Conservation (phyloP, 2,329 filamentous ascomycete species). For the Hypomyces rosellus region DNA sequence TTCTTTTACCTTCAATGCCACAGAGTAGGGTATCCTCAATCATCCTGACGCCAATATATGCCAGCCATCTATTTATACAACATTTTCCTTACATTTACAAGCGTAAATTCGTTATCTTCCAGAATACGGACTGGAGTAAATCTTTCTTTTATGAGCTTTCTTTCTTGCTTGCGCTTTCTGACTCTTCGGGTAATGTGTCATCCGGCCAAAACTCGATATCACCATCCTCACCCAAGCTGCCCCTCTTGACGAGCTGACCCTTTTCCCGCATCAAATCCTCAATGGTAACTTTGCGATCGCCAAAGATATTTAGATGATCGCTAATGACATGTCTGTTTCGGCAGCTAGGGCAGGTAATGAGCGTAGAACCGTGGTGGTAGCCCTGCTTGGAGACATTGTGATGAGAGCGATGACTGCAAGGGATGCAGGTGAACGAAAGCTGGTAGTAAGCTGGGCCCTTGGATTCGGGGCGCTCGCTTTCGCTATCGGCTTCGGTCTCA, state of each 20-base stretch:
- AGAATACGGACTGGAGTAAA: too few relatives aligned
- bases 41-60: slow-evolving; percentile 7
- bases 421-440: slow-evolving; percentile 87
- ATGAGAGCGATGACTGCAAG: slow-evolving; percentile 71
- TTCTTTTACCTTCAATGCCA: background rate
- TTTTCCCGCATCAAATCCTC: slow-evolving; percentile 73
- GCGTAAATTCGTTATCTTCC: too few relatives aligned
- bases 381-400: slow-evolving; percentile 90
- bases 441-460: slow-evolving; percentile 65
- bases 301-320: slow-evolving; percentile 79
- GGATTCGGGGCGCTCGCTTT: slow-evolving; percentile 24
- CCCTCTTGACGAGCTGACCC: slow-evolving; percentile 67
- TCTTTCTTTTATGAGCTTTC: background rate
- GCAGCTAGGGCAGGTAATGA: slow-evolving; percentile 84
- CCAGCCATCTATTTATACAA: slow-evolving; percentile 7
- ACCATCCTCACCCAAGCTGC: slow-evolving; percentile 67
- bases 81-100: too few relatives aligned
- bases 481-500: slow-evolving; percentile 17
- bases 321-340: slow-evolving; percentile 84
- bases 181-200: slow-evolving; percentile 30
- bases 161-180: slow-evolving; percentile 13
- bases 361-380: slow-evolving; percentile 82
- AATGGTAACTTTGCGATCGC: slow-evolving; percentile 61
- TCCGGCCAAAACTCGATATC: slow-evolving; percentile 92
- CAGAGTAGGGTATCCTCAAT: slow-evolving; percentile 3